phyloP scores from a whole-genome alignment of 192 early-diverging fungal genomes.

The Umbelopsis ramanniana region DNA sequence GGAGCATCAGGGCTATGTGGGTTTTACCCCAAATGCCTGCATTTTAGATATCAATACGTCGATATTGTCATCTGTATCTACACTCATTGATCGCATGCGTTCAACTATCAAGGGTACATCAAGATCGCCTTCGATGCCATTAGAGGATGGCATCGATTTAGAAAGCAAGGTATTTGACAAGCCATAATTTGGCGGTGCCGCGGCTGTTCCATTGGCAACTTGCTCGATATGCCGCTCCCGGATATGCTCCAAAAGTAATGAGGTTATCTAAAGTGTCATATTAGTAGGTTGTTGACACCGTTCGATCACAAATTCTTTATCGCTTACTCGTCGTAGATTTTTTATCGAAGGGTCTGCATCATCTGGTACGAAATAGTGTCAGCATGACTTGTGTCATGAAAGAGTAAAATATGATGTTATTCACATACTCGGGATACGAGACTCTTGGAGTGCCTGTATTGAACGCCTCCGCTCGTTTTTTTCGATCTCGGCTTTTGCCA shows the following conservation, averaged over 20 bases:
- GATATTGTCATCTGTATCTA: not conserved
- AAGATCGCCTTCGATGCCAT: constrained; percentile 10
- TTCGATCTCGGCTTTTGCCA: constrained; percentile 33
- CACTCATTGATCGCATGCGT: constrained; percentile 17
- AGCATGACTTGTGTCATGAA: not conserved
- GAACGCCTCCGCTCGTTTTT: constrained; percentile 4
- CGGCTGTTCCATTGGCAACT: not conserved
- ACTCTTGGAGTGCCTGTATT: not conserved
- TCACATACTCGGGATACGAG: not conserved
- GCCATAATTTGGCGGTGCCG: not conserved
- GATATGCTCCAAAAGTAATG: constrained; percentile 13
- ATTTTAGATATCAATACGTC: constrained; percentile 14
- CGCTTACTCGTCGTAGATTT: constrained; percentile 8
- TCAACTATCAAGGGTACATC: constrained; percentile 5
- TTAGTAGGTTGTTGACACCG: not conserved
- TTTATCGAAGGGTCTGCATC: constrained; percentile 3
- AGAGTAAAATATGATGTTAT: not conserved
- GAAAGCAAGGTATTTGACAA: constrained; percentile 6
- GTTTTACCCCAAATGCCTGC: constrained; percentile 15
- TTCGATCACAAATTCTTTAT: not conserved
- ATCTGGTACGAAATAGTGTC: not conserved
- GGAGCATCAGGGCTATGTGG: not conserved
- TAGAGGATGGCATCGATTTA: not conserved
- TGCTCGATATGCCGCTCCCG: not conserved
- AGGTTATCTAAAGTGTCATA: not conserved